Evolutionary conservation across 306 rosid genomes (phyloP).

Genomic region (Arachis hypogaea): DNA sequence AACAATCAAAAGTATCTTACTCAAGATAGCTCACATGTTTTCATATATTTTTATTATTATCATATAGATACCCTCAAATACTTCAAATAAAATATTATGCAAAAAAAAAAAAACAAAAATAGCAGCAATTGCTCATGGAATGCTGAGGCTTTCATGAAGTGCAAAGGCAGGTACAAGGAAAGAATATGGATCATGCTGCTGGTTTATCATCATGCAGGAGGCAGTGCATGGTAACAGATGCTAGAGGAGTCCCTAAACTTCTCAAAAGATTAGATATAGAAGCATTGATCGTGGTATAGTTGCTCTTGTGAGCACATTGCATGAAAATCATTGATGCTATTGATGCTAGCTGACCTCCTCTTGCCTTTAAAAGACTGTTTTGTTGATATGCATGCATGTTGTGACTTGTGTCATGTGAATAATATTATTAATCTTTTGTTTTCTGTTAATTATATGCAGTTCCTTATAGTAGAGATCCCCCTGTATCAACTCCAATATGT

Average conservation of each 20-base stretch:
- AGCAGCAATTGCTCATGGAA: conserved; percentile 89
- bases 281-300: conserved; percentile 90
- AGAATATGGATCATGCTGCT: conserved; percentile 96
- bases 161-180: conserved; percentile 81
- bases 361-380: conserved; percentile 53
- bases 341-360: conserved; percentile 95
- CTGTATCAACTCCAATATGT: conserved; percentile 14
- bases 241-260: conserved; percentile 70
- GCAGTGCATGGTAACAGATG: conserved; percentile 94
- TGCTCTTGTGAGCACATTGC: conserved; percentile 74
- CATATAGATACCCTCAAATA: no score
- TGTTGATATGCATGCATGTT: conserved; percentile 17
- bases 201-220: conserved; percentile 84
- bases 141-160: conserved; percentile 95
- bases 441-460: background rate
- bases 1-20: conserved; percentile 67
- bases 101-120: no score
- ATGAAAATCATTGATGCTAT: conserved; percentile 75
- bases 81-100: no score
- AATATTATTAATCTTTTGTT: background rate
- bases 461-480: conserved; percentile 17
- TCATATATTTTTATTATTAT: no score
- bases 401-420: conserved; percentile 37
- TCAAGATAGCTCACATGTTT: no score
- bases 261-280: conserved; percentile 67